Evolutionary conservation across 108 stramenopile genomes (phyloP).

Genomic region (Hondaea fermentalgiana): DNA sequence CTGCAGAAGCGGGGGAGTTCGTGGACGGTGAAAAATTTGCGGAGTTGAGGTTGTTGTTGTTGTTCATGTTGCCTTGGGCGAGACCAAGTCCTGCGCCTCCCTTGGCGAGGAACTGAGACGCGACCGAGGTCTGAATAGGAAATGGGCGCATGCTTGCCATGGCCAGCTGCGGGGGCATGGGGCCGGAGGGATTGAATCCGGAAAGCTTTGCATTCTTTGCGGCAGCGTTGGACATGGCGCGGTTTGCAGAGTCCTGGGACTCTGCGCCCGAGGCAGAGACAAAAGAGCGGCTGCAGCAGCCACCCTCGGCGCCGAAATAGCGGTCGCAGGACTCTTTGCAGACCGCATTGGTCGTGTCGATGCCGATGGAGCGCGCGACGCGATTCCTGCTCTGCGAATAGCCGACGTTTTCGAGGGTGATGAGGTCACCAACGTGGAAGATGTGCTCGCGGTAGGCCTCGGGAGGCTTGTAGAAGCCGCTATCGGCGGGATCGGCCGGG

Average conservation of each 20-base stretch:
- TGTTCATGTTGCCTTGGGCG: neutral
- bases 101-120: too few species aligned
- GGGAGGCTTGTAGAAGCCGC: conserved; percentile 10
- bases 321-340: neutral
- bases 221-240: neutral
- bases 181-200: too few species aligned
- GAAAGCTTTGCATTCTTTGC: too few species aligned
- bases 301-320: neutral
- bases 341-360: neutral
- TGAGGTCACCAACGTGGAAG: conserved; percentile 1
- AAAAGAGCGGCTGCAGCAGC: neutral
- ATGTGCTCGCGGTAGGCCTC: neutral
- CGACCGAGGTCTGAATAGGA: too few species aligned
- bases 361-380: neutral
- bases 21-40: neutral
- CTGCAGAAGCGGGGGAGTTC: neutral
- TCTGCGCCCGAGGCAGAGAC: neutral
- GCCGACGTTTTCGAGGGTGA: neutral
- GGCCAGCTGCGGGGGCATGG: too few species aligned
- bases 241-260: neutral
- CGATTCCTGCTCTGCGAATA: conserved; percentile 3
- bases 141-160: too few species aligned
- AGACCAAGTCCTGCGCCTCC: too few species aligned
- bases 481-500: neutral
- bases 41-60: neutral